Base-by-base conservation (phyloP, 192 early-diverging fungal genomes). In the Rhizophagus sp. region DNA sequence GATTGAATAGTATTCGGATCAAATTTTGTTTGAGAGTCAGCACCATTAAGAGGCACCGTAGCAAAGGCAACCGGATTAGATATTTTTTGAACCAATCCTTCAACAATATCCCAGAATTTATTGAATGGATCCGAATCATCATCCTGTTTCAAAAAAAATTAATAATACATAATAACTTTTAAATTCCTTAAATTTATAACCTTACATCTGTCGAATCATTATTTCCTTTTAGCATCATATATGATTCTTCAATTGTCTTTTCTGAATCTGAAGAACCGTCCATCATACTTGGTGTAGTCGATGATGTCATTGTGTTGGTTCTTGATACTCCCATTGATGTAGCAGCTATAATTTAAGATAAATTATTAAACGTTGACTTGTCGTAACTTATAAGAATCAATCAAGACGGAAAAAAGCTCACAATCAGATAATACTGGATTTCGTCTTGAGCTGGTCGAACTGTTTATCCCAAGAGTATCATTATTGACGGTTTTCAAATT, bases 51-150 rank as follows among this genome's bases (percentile, higher is more conserved):
- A 4, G 91, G 91, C 1, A 86, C 86, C 1, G 90, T 83, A 13
- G 91, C 88, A 62, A 92, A 90, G 10, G 90, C 91, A 12, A 92
- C 89, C 19, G 91, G 88, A 62, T 90, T 87, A 3, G 92, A 91
- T 44, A 93, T 87, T 73, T 93, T 93, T n/a, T 90, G 87, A 5
- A 95, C 89, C 34, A 95, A 75, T 30, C 87, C 89, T 72, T 94
- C 92, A 13, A 95, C 91, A 22, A 87, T 90, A 25, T 92, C 90
- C 92, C 92, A 94, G 74, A 95, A 95, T 74, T 91, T 93, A 80
- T 94, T 91, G 81, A 95, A 95, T 12, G 93, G 94, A 85, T 94
- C 94, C n/a, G 90, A 84, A n/a, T 91, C 90, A 17, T 93, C 91
- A 34, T 90, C 83, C 84, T 84, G 79, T 61, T 24, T n/a, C 2